phyloP scores from a whole-genome alignment of 331 rosid genomes.

The Saraca asoca region DNA sequence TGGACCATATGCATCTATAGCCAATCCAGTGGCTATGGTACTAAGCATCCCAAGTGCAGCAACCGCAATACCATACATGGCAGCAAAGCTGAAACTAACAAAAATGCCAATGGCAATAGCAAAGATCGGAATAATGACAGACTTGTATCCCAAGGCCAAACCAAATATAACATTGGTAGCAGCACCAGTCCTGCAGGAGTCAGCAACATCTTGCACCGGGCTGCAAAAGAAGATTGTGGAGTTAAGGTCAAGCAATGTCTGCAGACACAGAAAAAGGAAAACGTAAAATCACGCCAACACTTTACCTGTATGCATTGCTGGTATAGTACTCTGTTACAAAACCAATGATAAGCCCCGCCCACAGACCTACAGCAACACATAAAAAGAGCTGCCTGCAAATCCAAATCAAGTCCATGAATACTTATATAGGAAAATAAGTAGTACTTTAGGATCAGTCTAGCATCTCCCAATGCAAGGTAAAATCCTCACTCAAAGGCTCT shows the following conservation, averaged over 20 bases:
- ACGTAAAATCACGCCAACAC: slow-evolving; percentile 3
- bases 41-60: slow-evolving; percentile 99
- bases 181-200: slow-evolving; percentile 97
- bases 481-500: neutral
- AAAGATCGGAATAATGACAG: slow-evolving; percentile 90
- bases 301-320: slow-evolving; percentile 92
- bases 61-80: slow-evolving; percentile 96
- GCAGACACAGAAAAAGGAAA: neutral
- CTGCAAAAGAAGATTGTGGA: slow-evolving; percentile 43
- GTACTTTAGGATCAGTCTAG: neutral
- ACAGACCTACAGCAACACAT: slow-evolving; percentile 89
- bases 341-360: slow-evolving; percentile 97
- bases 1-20: slow-evolving; percentile 98
- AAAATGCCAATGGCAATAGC: slow-evolving; percentile 87
- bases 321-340: slow-evolving; percentile 94
- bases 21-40: slow-evolving; percentile 95
- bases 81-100: slow-evolving; percentile 93
- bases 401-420: slow-evolving; percentile 26
- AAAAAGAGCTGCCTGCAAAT: slow-evolving; percentile 83
- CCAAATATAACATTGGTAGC: slow-evolving; percentile 98
- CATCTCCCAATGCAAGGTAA: neutral
- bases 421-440: neutral
- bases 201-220: slow-evolving; percentile 99
- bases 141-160: slow-evolving; percentile 99
- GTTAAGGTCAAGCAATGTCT: neutral